phyloP scores from a whole-genome alignment of 2,329 filamentous ascomycete species.

The Eurotiales sp. region DNA sequence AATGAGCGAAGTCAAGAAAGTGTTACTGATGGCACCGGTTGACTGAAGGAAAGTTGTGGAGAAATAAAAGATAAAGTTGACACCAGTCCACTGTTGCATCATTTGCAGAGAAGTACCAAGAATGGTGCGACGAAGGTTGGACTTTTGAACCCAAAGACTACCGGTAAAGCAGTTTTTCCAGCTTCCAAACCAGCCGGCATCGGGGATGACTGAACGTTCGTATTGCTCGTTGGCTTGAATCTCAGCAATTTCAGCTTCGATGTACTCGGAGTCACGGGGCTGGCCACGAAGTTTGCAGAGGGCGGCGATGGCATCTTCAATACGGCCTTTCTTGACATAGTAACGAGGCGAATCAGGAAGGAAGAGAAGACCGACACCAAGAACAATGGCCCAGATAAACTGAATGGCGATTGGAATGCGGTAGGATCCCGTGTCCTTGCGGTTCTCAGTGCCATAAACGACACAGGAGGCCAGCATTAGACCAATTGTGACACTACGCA shows the following conservation, averaged over 20 bases:
- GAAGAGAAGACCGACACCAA: conserved; percentile 66
- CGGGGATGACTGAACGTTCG: conserved; percentile 66
- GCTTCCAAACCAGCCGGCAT: conserved; percentile 60
- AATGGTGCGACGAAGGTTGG: conserved; percentile 62
- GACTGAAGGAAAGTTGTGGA: conserved; percentile 80
- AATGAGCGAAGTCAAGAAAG: conserved; percentile 79
- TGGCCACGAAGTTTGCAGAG: conserved; percentile 72
- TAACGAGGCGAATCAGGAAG: conserved; percentile 84
- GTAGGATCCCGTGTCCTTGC: conserved; percentile 63
- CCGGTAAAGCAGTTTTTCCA: conserved; percentile 66
- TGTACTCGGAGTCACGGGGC: conserved; percentile 66
- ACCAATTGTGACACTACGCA: conserved; percentile 76
- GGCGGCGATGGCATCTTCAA: conserved; percentile 60
- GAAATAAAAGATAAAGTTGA: conserved; percentile 92
- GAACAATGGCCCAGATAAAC: conserved; percentile 74
- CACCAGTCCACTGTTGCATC: conserved; percentile 79
- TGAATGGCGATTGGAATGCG: conserved; percentile 78
- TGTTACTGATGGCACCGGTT: conserved; percentile 69
- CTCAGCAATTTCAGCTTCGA: conserved; percentile 76
- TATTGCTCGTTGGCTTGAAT: conserved; percentile 82
- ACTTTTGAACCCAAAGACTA: conserved; percentile 50
- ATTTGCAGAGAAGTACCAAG: conserved; percentile 71
- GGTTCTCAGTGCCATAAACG: conserved; percentile 66
- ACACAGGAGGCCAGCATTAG: conserved; percentile 71
- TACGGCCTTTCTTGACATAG: conserved; percentile 72